Evolutionary conservation across 345 rosid species (phyloP), one percentile per base, ranked within the genome.

Genomic region (Combretum micranthum): DNA sequence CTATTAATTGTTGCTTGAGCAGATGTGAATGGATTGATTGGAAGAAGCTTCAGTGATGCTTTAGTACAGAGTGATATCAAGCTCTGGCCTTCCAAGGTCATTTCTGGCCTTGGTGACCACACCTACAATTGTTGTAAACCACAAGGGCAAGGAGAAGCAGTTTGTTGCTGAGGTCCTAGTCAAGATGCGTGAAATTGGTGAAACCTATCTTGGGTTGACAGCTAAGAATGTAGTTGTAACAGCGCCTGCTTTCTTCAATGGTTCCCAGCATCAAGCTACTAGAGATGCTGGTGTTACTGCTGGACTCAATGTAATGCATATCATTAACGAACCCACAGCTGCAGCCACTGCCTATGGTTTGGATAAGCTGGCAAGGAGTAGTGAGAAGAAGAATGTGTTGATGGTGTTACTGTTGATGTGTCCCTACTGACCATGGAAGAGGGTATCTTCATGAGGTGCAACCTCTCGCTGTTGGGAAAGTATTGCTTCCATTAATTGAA

Each of bases 331-430:
- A 62, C 81, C 81, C 2, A 77, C 81, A 0, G 81, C 81, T 44
- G 81, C 81, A 0, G 81, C 81, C n/a, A 77, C 73, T 67, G 81
- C 81, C 11, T 77, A 77, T 67, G 81, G 81, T 42, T 78, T 77
- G 11, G 81, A 77, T 55, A 77, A 77, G 81, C 73, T 73, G 52
- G 75, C 81, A 0, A 20, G 57, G 25, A 69, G 65, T 22, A 74
- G 61, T 20, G 75, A 77, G 4, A 77, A 76, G 68, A 76, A 76
- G 75, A 76, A 76, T 15, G 77, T 76, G 2, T 57, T 76, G 67
- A 76, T 15, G 82, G 82, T 26, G 82, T 77, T 4, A 78, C 83
- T 15, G 75, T 78, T 57, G 83, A 78, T 59, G 83, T 78, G 0
- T 78, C 83, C 14, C 57, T 78, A 57, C 75, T 78, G 4, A 72